phyloP scores from a whole-genome alignment of 1,284 basidiomycete genomes.

The Melampsora americana region DNA sequence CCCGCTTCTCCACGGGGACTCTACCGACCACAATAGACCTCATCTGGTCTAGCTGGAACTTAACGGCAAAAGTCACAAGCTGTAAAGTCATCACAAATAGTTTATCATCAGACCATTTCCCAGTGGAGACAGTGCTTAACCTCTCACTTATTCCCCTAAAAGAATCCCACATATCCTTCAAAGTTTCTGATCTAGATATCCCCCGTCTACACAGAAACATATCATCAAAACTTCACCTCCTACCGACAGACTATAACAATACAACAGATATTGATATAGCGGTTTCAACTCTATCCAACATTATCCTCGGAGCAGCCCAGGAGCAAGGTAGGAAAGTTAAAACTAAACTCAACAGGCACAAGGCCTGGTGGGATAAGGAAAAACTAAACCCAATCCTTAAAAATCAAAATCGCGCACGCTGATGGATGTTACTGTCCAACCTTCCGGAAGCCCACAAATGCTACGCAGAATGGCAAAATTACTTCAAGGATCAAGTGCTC shows the following conservation, averaged over 20 bases:
- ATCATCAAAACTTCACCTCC: neutral
- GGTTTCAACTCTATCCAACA: neutral
- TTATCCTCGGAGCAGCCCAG: neutral
- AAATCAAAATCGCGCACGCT: neutral
- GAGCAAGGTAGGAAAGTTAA: neutral
- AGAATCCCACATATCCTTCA: neutral
- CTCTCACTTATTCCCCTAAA: neutral
- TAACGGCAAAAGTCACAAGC: neutral
- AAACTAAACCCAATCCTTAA: neutral
- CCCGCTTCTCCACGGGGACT: neutral
- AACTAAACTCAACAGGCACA: neutral
- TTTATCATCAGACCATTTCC: conserved; percentile 22
- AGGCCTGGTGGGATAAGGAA: neutral
- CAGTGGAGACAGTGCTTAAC: neutral
- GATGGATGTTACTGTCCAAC: neutral
- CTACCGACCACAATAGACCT: neutral
- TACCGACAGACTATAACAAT: neutral
- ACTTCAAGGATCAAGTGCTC: conserved; percentile 1
- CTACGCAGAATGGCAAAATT: conserved; percentile 5
- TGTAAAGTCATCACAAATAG: neutral
- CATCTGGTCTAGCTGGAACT: neutral
- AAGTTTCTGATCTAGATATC: neutral
- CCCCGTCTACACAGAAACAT: neutral
- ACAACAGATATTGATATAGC: neutral
- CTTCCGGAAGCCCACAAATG: neutral